Base-by-base conservation (phyloP, 2,329 filamentous ascomycete species). In the Tolypocladium cylindrosporum region DNA sequence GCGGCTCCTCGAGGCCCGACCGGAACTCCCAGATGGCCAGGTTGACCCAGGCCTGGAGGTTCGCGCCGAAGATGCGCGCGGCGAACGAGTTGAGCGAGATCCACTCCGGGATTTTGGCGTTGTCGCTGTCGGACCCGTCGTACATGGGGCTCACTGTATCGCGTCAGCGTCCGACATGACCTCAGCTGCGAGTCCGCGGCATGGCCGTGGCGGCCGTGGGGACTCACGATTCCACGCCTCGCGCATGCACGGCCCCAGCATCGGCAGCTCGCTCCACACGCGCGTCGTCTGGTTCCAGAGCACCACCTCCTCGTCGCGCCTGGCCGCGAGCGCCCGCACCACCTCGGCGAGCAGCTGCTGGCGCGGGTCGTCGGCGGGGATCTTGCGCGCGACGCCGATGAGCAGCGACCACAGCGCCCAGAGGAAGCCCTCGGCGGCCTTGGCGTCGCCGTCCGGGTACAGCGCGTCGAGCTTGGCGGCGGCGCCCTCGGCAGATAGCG, bases 51-150 rank as follows among this genome's bases (percentile, higher is more conserved):
- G 54, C 16, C 31, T 61, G 58, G 21, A 65, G 59, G 9, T 51
- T 40, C n/a, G 60, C 54, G 59, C 64, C 66, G 56, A 68, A 63
- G 21, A 71, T 59, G 54, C 66, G 69, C 31, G 71, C 71, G 54
- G 65, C 63, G 51, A 72, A 70, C 13, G 69, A 69, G 63, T 72
- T 69, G 61, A 72, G 60, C 11, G 66, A 68, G 39, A 67, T 60
- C 69, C 69, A 73, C 55, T 66, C 58, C 4, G 59, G 27, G 37
- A 67, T 57, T 13, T 60, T 51, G 40, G 42, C 57, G 24, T 62
- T 58, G 48, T 68, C 62, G n/a, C 58, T 40, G 10, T 66, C 61
- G 24, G 62, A 62, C 56, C 59, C 62, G 48, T 68, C 59, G 56
- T 65, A 66, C 21, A 62, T 59, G 13, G 67, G 67, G 9, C 59